Percentiles rank a stretch among this genome's conserved stretches.
Conservation (phyloP, 495 filamentous ascomycete genomes). For the Amniculicola lignicola region DNA sequence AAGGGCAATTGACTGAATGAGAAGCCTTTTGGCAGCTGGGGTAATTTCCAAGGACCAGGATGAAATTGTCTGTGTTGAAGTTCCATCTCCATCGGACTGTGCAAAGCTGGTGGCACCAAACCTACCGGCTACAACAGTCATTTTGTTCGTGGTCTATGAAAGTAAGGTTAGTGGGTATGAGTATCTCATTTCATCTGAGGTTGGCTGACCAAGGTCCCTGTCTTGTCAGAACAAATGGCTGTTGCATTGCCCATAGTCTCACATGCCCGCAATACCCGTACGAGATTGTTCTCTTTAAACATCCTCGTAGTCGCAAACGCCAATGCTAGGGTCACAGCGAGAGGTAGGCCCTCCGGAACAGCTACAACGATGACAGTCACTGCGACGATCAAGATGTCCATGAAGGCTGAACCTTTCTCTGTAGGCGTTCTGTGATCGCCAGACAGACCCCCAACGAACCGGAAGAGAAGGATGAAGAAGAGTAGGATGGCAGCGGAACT, state of each 20-base stretch:
- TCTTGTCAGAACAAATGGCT: conserved; percentile 95
- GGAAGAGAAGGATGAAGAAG: conserved; percentile 90
- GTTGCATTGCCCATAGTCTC: conserved; percentile 99
- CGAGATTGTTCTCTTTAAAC: conserved; percentile 92
- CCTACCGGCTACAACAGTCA: conserved; percentile 67
- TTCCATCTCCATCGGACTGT: too few relatives aligned
- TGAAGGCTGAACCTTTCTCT: conserved; percentile 80
- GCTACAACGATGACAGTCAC: conserved; percentile 95
- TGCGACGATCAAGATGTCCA: conserved; percentile 90
- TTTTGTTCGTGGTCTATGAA: too few relatives aligned
- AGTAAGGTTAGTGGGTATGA: too few relatives aligned
- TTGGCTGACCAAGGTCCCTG: conserved; percentile 91
- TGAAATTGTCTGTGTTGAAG: too few relatives aligned
- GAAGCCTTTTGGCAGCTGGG: conserved; percentile 52
- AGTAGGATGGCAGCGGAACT: conserved; percentile 77
- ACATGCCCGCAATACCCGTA: conserved; percentile 85
- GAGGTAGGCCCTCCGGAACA: conserved; percentile 86
- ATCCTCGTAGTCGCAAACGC: conserved; percentile 94
- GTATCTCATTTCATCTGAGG: too few relatives aligned
- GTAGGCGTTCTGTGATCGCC: conserved; percentile 55
- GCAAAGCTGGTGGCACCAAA: too few relatives aligned
- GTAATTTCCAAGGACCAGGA: too few relatives aligned
- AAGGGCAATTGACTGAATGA: conserved; percentile 59
- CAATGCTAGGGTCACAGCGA: conserved; percentile 89
- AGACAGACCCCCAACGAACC: conserved; percentile 70